Conservation (phyloP, 306 rosid genomes). For the Begonia peltatifolia region DNA sequence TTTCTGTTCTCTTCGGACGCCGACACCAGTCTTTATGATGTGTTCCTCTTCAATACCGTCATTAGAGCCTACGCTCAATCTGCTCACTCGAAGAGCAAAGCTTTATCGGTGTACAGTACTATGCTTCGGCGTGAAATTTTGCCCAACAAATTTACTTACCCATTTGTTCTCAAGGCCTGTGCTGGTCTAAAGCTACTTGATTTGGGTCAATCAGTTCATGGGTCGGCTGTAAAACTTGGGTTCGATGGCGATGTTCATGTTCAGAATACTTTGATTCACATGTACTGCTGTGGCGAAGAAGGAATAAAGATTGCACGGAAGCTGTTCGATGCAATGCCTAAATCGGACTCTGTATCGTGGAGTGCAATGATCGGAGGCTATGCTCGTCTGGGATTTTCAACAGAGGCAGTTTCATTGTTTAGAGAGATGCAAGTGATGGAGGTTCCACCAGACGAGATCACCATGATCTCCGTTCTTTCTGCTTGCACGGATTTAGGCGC, state of each 20-base stretch:
- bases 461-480: conserved; percentile 65
- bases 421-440: conserved; percentile 69
- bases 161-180: conserved; percentile 76
- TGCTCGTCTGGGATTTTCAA: conserved; percentile 42
- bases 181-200: conserved; percentile 46
- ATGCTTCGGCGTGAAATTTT: conserved; percentile 43
- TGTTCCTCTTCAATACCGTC: conserved; percentile 61
- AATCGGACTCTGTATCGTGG: conserved; percentile 62
- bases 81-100: conserved; percentile 18
- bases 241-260: conserved; percentile 61
- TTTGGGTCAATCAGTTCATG: conserved; percentile 51
- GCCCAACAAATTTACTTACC: conserved; percentile 82
- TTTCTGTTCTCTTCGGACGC: conserved; percentile 39
- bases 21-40: conserved; percentile 29
- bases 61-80: conserved; percentile 70
- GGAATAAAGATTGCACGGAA: conserved; percentile 43
- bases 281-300: conserved; percentile 46
- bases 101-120: conserved; percentile 20
- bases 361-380: conserved; percentile 87
- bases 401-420: conserved; percentile 42
- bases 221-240: conserved; percentile 47
- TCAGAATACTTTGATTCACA: conserved; percentile 67
- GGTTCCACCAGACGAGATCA: conserved; percentile 65
- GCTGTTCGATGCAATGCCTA: conserved; percentile 59
- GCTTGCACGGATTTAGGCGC: conserved; percentile 82